Base-by-base conservation (phyloP, 2,329 filamentous ascomycete genomes). In the Elsinoe arachidis region DNA sequence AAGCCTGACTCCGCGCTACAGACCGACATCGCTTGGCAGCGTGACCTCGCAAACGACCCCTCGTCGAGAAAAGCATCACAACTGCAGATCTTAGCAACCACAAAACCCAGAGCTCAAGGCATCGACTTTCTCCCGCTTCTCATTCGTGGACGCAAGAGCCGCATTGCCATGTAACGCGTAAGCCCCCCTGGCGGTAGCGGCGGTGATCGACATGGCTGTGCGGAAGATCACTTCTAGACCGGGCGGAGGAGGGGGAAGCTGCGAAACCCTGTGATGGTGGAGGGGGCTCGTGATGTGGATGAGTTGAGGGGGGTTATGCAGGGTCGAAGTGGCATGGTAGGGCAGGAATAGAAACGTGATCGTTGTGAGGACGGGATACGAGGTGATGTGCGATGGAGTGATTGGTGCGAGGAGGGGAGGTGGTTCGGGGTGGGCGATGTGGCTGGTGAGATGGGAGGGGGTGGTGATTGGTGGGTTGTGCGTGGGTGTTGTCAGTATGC, bases 151-250 rank as follows among this genome's bases (percentile, higher is more conserved):
- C n/a, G 19, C 10, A 19, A 46, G 41, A 46, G 41, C 41, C 41
- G 41, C 41, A 46, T 15, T 46, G 41, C 41, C 21, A 19, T 19
- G 14, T 11, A n/a, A 46, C 41, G 41, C 41, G 41, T 46, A 46
- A 46, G 41, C 21, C 26, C 15, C 15, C 41, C 41, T 46, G 41
- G n/a, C 17, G 37, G 15, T 19, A 34, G 26, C 23, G 26, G 26
- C 21, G 46, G 12, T 35, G 46, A 51, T 51, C 46, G 34, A 15
- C 33, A 51, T 51, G 46, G 46, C 46, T 51, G 46, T 51, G 46
- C 46, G 46, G 46, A 19, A 46, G 46, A 51, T 51, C 46, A 34
- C 46, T 51, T 51, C 46, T 51, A 11, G 46, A 51, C 46, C 33
- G 17, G 46, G 41, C 41, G 15, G 39, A 46, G 26, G 26, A 46